A percentile compares a stretch with the other conserved stretches of the same genome.
phyloP scores from a whole-genome alignment of 2,329 filamentous ascomycete genomes.

The Westerdykella sp. region DNA sequence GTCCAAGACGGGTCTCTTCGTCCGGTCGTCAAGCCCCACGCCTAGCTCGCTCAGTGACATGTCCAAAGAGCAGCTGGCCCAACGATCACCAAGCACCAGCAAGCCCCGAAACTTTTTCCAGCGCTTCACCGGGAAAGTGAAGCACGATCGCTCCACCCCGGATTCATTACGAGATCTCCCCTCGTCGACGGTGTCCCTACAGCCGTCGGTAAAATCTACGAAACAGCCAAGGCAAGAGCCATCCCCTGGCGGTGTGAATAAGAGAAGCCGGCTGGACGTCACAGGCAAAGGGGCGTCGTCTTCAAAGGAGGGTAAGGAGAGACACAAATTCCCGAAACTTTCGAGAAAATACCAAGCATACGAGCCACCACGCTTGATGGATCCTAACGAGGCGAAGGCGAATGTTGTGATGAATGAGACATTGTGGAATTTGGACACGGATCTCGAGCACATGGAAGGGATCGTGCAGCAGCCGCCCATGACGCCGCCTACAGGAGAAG shows the following conservation, averaged over 20 bases:
- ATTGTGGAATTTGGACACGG: constrained; percentile 75
- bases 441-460: constrained; percentile 85
- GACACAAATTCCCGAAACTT: constrained; percentile 47
- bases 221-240: constrained; percentile 26
- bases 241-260: constrained; percentile 22
- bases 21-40: constrained; percentile 72
- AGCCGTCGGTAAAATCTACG: constrained; percentile 26
- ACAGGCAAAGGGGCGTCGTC: constrained; percentile 14
- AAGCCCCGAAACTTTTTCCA: constrained; percentile 48
- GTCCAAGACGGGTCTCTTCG: constrained; percentile 46
- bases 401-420: constrained; percentile 49
- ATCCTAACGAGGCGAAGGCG: constrained; percentile 38
- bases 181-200: constrained; percentile 38
- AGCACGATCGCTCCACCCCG: constrained; percentile 35
- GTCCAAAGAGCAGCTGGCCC: constrained; percentile 42
- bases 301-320: constrained; percentile 21
- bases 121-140: constrained; percentile 47
- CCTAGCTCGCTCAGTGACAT: constrained; percentile 63
- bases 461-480: constrained; percentile 67
- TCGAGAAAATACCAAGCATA: constrained; percentile 35
- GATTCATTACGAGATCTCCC: constrained; percentile 38
- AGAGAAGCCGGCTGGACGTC: constrained; percentile 16
- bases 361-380: constrained; percentile 36
- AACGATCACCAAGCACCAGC: constrained; percentile 53
- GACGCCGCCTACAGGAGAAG: constrained; percentile 55